Base-by-base conservation (phyloP, 75 land plant species). In the Gnetum montanum region DNA sequence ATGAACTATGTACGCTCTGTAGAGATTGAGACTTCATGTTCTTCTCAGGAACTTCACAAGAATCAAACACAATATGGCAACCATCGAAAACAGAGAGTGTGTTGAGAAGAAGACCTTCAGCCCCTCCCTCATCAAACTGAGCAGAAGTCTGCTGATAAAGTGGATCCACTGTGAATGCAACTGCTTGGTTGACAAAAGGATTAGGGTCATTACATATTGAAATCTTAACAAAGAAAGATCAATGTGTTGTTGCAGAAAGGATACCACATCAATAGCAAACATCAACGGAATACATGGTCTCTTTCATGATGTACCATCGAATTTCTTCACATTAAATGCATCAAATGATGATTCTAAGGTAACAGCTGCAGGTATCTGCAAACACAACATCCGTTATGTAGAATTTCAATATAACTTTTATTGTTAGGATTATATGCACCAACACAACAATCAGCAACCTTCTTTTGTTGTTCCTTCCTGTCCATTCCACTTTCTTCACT, bases 41-140 rank as follows among this genome's bases (percentile, higher is more conserved):
- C 48, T 71, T 89, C 50, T 80, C 91, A 29, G 96, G 96, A 23
- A 68, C 70, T 48, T 94, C 98, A 38, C 47, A 25, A 35, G 98
- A 94, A 76, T 94, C 96, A 67, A 94, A 94, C 24, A 94, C 69
- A 2, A 94, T 83, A 30, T 73, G 69, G 49, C 96, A 94, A 35
- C 76, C 75, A 59, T 71, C 81, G 72, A 78, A 89, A 1, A 94
- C 96, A 52, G 88, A 75, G 30, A 94, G 81, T 40, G 79, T 89
- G 55, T 90, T 83, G 46, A 94, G 54, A 4, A 94, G 70, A 41
- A 94, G 91, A 49, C 98, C 98, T 60, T 78, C 85, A 8, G 96
- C 96, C 60, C 98, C 98, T 71, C 98, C 98, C 74, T 94, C 98
- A 79, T 94, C 98, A 68, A 94, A 89, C 48, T 90, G 98, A 23